Conservation (phyloP, 345 rosid genomes). For the Passiflora organensis region DNA sequence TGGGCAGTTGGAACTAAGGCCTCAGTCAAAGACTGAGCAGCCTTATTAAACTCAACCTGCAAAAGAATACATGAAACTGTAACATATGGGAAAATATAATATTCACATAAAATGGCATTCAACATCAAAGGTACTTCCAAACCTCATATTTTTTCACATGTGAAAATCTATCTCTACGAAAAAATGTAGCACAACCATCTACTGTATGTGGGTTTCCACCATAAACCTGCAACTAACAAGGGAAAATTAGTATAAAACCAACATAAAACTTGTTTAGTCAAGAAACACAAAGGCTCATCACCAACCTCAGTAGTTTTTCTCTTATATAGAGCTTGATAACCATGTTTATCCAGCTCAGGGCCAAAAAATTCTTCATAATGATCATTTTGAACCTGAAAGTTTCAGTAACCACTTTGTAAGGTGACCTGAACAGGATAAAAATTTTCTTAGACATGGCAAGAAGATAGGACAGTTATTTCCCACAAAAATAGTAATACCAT, state of each 20-base stretch:
- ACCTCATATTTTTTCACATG: slow-evolving; percentile 99
- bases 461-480: too few species aligned
- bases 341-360: slow-evolving; percentile 94
- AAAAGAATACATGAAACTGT: slow-evolving; percentile 8
- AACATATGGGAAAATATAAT: slow-evolving; percentile 2
- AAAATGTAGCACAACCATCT: slow-evolving; percentile 97
- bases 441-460: too few species aligned
- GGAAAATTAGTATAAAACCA: background rate
- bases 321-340: slow-evolving; percentile 82
- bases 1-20: slow-evolving; percentile 74
- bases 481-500: too few species aligned
- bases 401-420: slow-evolving; percentile 3
- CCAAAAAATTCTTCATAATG: slow-evolving; percentile 84
- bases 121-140: slow-evolving; percentile 12
- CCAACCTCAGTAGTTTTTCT: slow-evolving; percentile 83
- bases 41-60: slow-evolving; percentile 97
- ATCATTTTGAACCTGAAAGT: slow-evolving; percentile 85
- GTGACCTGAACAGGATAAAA: background rate
- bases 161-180: slow-evolving; percentile 84
- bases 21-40: slow-evolving; percentile 96
- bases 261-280: background rate
- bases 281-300: background rate
- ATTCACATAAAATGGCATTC: background rate
- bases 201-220: slow-evolving; percentile 48
- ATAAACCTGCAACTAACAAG: slow-evolving; percentile 50